These are phyloP conservation scores for Pseudogymnoascus sp. DNA, from an alignment of 2,329 filamentous ascomycete genomes.

Conservation along the genomic window DNA sequence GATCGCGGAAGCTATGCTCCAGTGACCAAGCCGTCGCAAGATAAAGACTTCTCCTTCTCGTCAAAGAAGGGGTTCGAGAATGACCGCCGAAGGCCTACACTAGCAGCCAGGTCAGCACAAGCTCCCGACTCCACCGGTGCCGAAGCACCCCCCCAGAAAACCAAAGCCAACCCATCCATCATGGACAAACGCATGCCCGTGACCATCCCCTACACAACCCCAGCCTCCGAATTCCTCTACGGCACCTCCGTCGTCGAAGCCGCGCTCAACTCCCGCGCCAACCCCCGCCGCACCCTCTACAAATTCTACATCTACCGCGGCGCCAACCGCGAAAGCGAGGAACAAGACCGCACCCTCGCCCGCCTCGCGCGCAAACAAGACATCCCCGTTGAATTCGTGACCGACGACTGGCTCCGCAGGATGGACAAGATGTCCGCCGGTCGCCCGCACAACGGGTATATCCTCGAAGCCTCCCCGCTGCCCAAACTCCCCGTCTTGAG, in stretches of 20 bases:
- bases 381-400: slow-evolving; percentile 51
- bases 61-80: background rate
- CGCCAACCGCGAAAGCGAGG: slow-evolving; percentile 43
- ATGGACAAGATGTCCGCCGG: slow-evolving; percentile 78
- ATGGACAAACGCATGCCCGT: slow-evolving; percentile 24
- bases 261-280: slow-evolving; percentile 52
- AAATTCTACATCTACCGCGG: slow-evolving; percentile 69
- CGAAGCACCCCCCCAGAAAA: background rate
- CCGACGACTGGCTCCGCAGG: slow-evolving; percentile 53
- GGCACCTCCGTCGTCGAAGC: slow-evolving; percentile 74
- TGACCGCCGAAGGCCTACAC: background rate
- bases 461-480: slow-evolving; percentile 79
- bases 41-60: slow-evolving; percentile 6
- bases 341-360: slow-evolving; percentile 37
- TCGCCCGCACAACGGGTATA: slow-evolving; percentile 80
- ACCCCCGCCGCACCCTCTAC: slow-evolving; percentile 64
- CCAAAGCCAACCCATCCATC: background rate
- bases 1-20: background rate
- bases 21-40: background rate
- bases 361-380: slow-evolving; percentile 39
- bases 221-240: slow-evolving; percentile 87
- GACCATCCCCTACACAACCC: slow-evolving; percentile 63
- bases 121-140: background rate
- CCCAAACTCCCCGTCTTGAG: slow-evolving; percentile 60
- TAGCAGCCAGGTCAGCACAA: background rate